Conservation (phyloP, 2,329 filamentous ascomycete species). For the Aspergillus puulaauensis region DNA sequence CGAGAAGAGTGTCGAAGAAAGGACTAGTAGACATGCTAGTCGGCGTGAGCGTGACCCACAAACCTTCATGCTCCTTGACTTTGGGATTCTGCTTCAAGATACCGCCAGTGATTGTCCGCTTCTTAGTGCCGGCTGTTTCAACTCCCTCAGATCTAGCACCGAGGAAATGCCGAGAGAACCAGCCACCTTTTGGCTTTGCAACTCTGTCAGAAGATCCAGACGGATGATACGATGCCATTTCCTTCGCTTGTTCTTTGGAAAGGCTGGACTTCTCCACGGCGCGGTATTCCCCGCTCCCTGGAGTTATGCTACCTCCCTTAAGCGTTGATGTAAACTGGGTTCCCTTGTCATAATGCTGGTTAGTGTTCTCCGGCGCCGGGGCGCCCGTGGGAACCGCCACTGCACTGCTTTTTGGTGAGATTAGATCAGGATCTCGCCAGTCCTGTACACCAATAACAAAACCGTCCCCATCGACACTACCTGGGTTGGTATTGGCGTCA, state of each 20-base stretch:
- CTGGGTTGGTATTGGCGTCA: conserved; percentile 18
- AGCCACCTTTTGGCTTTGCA: conserved; percentile 19
- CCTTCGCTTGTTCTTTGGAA: conserved; percentile 16
- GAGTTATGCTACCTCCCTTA: conserved; percentile 67
- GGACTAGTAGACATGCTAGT: conserved; percentile 84
- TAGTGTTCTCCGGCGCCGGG: conserved; percentile 26
- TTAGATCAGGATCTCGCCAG: conserved; percentile 76
- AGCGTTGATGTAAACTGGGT: conserved; percentile 38
- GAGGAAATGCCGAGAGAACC: conserved; percentile 38
- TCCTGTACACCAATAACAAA: conserved; percentile 85
- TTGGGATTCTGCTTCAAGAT: conserved; percentile 27
- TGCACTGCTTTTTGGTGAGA: conserved; percentile 45
- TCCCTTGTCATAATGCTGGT: conserved; percentile 34
- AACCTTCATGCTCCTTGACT: conserved; percentile 64
- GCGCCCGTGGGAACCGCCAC: conserved; percentile 24
- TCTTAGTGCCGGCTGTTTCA: conserved; percentile 14
- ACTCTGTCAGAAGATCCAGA: conserved; percentile 13
- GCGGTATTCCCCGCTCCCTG: conserved; percentile 70
- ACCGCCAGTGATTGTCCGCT: conserved; percentile 14
- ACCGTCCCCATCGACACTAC: conserved; percentile 51
- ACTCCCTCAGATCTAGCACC: conserved; percentile 24
- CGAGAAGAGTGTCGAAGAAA: conserved; percentile 94
- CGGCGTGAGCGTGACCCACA: conserved; percentile 96
- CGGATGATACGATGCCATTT: conserved; percentile 10
- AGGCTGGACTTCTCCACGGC: conserved; percentile 39